These are phyloP conservation scores for Filobasidium wieringae DNA, from an alignment of 768 basidiomycete species.

Conservation along the genomic window DNA sequence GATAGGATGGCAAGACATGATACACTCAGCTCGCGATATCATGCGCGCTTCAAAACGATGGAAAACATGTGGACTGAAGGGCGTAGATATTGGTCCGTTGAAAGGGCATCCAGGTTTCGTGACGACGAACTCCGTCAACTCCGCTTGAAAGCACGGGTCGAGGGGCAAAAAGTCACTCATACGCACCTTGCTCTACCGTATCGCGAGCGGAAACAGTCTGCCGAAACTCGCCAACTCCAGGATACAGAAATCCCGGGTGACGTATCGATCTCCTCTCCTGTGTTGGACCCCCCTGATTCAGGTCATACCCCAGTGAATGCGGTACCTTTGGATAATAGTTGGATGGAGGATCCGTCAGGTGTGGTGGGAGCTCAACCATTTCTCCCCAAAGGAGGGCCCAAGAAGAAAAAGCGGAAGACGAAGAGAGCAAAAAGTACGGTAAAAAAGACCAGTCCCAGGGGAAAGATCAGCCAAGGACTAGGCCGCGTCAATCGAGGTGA, in stretches of 20 bases:
- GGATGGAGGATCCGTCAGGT: not conserved
- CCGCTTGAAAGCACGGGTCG: not conserved
- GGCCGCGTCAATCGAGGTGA: too few relatives aligned
- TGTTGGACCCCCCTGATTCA: not conserved
- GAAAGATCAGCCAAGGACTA: not conserved
- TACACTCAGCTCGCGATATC: not conserved
- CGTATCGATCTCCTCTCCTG: not conserved
- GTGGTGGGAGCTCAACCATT: not conserved
- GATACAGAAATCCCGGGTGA: not conserved
- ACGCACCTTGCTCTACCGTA: not conserved
- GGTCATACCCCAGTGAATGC: not conserved
- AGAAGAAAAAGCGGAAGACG: not conserved
- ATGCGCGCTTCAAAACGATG: not conserved
- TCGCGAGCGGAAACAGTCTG: too few relatives aligned
- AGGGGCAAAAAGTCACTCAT: not conserved
- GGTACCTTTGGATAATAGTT: not conserved
- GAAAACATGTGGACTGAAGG: not conserved
- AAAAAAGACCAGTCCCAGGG: not conserved
- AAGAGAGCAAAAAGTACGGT: not conserved
- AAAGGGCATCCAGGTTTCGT: not conserved
- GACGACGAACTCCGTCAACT: not conserved
- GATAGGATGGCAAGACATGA: not conserved
- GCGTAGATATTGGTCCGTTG: not conserved
- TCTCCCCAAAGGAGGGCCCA: not conserved
- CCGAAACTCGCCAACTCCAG: not conserved